These are phyloP conservation scores for Vigna unguiculata DNA, from an alignment of 306 rosid species.

Conservation along the genomic window DNA sequence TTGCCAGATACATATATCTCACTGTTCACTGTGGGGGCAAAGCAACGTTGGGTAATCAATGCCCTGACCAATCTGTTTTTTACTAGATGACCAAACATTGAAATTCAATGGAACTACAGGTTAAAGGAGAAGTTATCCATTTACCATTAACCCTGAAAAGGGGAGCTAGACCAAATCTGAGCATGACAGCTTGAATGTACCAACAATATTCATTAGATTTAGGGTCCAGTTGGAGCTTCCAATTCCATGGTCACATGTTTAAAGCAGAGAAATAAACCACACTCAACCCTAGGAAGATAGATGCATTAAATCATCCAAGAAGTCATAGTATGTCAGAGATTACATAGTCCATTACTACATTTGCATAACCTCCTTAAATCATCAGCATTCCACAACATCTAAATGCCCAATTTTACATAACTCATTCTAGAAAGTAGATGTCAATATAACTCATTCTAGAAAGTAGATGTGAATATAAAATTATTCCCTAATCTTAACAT, in stretches of 20 bases:
- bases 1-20: conserved; percentile 8
- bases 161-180: neutral
- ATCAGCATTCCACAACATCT: neutral
- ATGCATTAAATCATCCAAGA: neutral
- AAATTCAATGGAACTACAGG: neutral
- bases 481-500: neutral
- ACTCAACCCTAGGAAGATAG: no score
- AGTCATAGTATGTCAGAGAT: neutral
- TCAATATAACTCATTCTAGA: neutral
- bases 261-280: neutral
- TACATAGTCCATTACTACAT: neutral
- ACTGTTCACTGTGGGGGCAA: neutral
- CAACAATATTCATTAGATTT: neutral
- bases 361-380: neutral
- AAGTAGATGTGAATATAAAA: neutral
- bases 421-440: neutral
- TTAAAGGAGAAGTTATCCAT: neutral
- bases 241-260: conserved; percentile 1
- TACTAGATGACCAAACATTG: neutral
- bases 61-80: neutral
- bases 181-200: neutral
- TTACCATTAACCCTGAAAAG: conserved; percentile 1
- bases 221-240: neutral
- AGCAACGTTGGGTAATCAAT: conserved; percentile 2
- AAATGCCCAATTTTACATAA: neutral